A percentile compares a stretch with the other conserved stretches of the same genome.
phyloP scores from a whole-genome alignment of 1,139 yeast species.

The Diutina neorugosa region DNA sequence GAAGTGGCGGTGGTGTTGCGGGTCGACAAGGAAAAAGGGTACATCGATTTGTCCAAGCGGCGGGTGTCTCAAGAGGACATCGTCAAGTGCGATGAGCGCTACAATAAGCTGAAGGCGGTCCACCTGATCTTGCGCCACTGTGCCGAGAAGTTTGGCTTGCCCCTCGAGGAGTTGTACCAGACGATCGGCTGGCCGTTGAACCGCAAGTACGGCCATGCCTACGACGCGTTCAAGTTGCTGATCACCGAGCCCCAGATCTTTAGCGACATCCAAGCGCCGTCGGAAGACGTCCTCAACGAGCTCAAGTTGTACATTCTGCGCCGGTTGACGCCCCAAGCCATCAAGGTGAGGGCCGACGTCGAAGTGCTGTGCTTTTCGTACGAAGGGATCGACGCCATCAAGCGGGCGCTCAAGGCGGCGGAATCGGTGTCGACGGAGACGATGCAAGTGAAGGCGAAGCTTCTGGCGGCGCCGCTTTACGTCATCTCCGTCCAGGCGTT shows the following conservation, averaged over 20 bases:
- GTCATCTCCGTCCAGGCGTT: conserved; percentile 88
- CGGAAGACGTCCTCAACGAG: conserved; percentile 64
- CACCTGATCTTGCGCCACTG: conserved; percentile 96
- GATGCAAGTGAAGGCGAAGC: conserved; percentile 79
- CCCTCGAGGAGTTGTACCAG: conserved; percentile 77
- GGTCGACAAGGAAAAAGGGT: conserved; percentile 97
- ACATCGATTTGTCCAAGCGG: conserved; percentile 94
- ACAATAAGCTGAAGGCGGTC: conserved; percentile 92
- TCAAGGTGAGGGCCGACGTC: conserved; percentile 93
- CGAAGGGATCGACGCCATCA: conserved; percentile 97
- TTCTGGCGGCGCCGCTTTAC: conserved; percentile 96
- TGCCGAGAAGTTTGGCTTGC: conserved; percentile 88
- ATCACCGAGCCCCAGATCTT: conserved; percentile 87
- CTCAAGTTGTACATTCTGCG: conserved; percentile 77
- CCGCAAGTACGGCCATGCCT: conserved; percentile 91
- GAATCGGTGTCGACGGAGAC: conserved; percentile 76
- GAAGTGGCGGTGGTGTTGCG: conserved; percentile 98
- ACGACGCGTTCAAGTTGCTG: conserved; percentile 93
- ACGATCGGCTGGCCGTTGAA: conserved; percentile 96
- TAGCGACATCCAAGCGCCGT: conserved; percentile 66
- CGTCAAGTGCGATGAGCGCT: conserved; percentile 93
- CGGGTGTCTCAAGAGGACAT: conserved; percentile 98
- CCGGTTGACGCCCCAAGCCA: conserved; percentile 95
- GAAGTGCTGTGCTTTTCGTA: conserved; percentile 95
- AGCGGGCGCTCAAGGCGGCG: conserved; percentile 76